Evolutionary conservation across 768 basidiomycete genomes (phyloP), one percentile per base, ranked within the genome.

Genomic region (Antrodiella citrinella): DNA sequence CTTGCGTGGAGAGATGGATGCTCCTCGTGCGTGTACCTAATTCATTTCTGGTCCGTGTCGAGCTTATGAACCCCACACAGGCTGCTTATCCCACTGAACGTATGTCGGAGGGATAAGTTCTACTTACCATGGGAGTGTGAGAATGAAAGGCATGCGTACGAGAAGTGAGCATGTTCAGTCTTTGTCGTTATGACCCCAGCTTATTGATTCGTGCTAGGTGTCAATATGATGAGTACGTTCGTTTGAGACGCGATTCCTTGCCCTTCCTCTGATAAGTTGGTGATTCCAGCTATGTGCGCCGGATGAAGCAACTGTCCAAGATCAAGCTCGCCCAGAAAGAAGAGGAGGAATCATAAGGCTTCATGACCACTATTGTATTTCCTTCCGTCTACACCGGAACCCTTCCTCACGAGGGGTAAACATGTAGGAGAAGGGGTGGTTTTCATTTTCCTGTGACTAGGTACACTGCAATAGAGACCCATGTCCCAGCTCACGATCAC

Each of bases 51-150:
- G n/a, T n/a, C n/a, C 3, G 12, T 24, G 7, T 18, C n/a, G 15
- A 3, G 38, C 25, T 48, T 35, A n/a, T 26, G 39, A 3, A n/a
- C n/a, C n/a, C n/a, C 12, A 10, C 20, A 11, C 59, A 96, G 92
- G 49, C 74, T 94, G 22, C 72, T 95, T 55, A 78, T 96, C 46
- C 92, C 92, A 19, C 72, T 96, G 52, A 95, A 96, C 63, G 70
- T 82, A 54, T 96, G 92, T 67, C 81, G 92, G 58, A 82, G 78
- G 66, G 73, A 88, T 61, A 80, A 79, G 45, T 70, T 69, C 47
- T 96, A 91, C 65, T 66, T 88, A 60, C 84, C 89, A n/a, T 96
- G 92, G 92, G 84, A 93, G 57, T 95, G 92, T 65, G 87, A 91
- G 65, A 82, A 92, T 57, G 86, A 95, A 70, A 74, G 84, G 54